phyloP scores from a whole-genome alignment of 805 yeast species.

The Lipomyces yamanashiensis region DNA sequence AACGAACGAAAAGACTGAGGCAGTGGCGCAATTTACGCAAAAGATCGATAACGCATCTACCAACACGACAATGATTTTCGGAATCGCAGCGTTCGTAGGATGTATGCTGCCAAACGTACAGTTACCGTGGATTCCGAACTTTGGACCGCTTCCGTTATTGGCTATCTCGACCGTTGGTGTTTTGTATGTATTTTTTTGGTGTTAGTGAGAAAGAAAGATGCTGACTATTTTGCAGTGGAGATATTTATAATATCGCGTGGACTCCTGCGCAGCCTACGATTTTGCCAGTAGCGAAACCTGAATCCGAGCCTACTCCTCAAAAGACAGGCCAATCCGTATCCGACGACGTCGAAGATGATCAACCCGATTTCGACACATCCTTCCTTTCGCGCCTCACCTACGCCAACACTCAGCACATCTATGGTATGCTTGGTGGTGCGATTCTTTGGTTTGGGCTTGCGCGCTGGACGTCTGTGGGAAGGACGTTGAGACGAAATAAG shows the following conservation, averaged over 20 bases:
- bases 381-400: neutral
- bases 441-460: slow-evolving; percentile 22
- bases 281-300: neutral
- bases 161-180: slow-evolving; percentile 26
- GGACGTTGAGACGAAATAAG: slow-evolving; percentile 11
- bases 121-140: slow-evolving; percentile 17
- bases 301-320: neutral
- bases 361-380: neutral
- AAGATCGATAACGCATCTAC: slow-evolving; percentile 17
- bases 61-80: slow-evolving; percentile 23
- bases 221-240: neutral
- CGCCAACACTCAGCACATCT: slow-evolving; percentile 20
- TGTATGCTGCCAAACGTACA: slow-evolving; percentile 23
- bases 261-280: neutral
- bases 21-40: neutral
- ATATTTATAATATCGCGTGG: neutral
- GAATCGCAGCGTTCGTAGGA: slow-evolving; percentile 28
- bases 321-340: neutral
- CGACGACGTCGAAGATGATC: neutral
- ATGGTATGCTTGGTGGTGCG: slow-evolving; percentile 26
- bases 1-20: slow-evolving; percentile 7
- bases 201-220: neutral
- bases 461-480: slow-evolving; percentile 30
- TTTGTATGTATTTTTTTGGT: slow-evolving; percentile 12
- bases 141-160: slow-evolving; percentile 29